Percentiles rank a stretch among this genome's conserved stretches.
Evolutionary conservation across 768 basidiomycete genomes (phyloP).

Genomic region (Termitomyces sp.): DNA sequence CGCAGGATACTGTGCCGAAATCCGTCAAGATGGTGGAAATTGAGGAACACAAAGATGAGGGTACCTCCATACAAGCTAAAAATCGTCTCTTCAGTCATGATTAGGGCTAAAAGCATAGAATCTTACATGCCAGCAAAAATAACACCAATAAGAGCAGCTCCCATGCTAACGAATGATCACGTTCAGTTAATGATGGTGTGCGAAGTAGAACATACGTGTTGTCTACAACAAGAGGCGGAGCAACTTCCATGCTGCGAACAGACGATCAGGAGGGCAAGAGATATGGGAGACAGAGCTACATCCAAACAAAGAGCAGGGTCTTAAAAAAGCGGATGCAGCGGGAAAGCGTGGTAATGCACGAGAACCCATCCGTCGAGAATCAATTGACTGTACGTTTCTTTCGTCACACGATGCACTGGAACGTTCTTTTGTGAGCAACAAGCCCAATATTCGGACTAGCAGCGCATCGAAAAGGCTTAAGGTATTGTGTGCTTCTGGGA

Average conservation of each 20-base stretch:
- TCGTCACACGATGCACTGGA: slow-evolving; percentile 13
- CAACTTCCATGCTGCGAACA: slow-evolving; percentile 15
- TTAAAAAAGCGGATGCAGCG: slow-evolving; percentile 22
- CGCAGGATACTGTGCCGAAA: slow-evolving; percentile 42
- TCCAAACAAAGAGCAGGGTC: slow-evolving; percentile 15
- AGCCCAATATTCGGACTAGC: slow-evolving; percentile 6
- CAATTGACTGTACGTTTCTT: slow-evolving; percentile 14
- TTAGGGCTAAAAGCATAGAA: not conserved
- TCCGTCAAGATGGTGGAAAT: not conserved
- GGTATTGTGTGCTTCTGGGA: slow-evolving; percentile 8
- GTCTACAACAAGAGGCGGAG: slow-evolving; percentile 21
- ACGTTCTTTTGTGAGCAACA: slow-evolving; percentile 6
- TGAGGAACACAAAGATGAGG: not conserved
- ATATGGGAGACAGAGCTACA: slow-evolving; percentile 15
- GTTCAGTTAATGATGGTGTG: not conserved
- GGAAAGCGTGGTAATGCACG: slow-evolving; percentile 16
- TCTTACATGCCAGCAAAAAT: slow-evolving; percentile 45
- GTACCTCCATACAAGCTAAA: slow-evolving; percentile 51
- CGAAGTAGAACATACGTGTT: slow-evolving; percentile 29
- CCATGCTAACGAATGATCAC: slow-evolving; percentile 33
- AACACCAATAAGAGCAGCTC: slow-evolving; percentile 48
- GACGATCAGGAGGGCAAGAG: slow-evolving; percentile 1
- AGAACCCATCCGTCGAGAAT: slow-evolving; percentile 16
- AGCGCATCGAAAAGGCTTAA: slow-evolving; percentile 12
- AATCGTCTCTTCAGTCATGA: not conserved